Conservation (phyloP, 768 basidiomycete genomes). For the Termitomyces sp. region DNA sequence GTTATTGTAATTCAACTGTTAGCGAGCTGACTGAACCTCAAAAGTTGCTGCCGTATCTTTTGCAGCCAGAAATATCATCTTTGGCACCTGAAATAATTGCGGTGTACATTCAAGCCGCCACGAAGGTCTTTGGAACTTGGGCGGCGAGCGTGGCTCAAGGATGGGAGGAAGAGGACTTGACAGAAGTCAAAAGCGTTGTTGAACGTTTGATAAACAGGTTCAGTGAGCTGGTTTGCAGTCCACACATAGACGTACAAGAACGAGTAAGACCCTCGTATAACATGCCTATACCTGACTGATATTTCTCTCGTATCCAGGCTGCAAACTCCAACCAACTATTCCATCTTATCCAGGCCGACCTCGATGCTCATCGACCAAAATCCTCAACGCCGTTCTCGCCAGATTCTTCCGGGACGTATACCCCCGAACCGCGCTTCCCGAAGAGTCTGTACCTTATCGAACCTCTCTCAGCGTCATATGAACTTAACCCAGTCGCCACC, state of each 20-base stretch:
- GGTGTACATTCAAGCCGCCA: constrained; percentile 75
- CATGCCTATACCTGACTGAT: constrained; percentile 5
- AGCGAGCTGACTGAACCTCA: constrained; percentile 75
- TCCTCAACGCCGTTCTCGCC: constrained; percentile 24
- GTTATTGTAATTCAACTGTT: constrained; percentile 3
- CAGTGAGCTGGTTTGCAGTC: constrained; percentile 48
- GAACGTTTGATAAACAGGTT: constrained; percentile 56
- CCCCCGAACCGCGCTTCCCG: constrained; percentile 59
- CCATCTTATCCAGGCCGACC: constrained; percentile 69
- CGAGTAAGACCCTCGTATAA: constrained; percentile 42
- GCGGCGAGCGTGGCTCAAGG: constrained; percentile 64
- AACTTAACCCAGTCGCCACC: constrained; percentile 79
- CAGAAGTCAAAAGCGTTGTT: constrained; percentile 59
- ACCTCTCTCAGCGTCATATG: constrained; percentile 71
- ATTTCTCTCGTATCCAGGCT: constrained; percentile 42
- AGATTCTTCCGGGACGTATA: constrained; percentile 28
- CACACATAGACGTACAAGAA: constrained; percentile 89
- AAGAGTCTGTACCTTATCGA: constrained; percentile 85
- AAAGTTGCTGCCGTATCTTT: constrained; percentile 63
- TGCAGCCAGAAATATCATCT: constrained; percentile 51
- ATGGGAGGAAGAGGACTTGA: constrained; percentile 72
- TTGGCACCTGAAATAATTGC: constrained; percentile 63
- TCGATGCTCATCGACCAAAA: constrained; percentile 47
- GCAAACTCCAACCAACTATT: constrained; percentile 74
- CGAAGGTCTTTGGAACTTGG: constrained; percentile 88